These are phyloP conservation scores for Crassisporium funariophilum DNA, from an alignment of 768 basidiomycete genomes.

Conservation along the genomic window DNA sequence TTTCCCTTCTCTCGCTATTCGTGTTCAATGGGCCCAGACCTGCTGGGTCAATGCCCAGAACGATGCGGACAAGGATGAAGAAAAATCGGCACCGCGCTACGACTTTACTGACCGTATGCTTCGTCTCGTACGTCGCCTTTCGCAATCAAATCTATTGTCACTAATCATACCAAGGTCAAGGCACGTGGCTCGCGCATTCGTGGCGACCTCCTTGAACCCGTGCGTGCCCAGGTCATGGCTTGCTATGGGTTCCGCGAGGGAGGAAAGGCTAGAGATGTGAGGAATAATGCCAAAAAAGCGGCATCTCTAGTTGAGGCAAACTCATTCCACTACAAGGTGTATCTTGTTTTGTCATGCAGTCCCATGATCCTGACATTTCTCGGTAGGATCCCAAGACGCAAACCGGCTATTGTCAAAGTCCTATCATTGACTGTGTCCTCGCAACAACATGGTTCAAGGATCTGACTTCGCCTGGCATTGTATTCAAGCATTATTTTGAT, in stretches of 20 bases:
- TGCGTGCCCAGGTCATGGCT: not conserved
- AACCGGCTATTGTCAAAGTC: slow-evolving; percentile 6
- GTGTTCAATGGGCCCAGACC: slow-evolving; percentile 13
- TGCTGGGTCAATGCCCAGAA: slow-evolving; percentile 10
- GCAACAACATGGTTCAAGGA: slow-evolving; percentile 15
- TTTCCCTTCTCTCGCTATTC: slow-evolving; percentile 9
- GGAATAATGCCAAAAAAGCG: too few relatives aligned
- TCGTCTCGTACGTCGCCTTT: slow-evolving; percentile 9
- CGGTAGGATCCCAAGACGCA: slow-evolving; percentile 3
- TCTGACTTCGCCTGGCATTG: slow-evolving; percentile 11
- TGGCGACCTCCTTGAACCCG: slow-evolving; percentile 4
- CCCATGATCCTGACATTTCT: not conserved
- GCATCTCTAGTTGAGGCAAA: slow-evolving; percentile 1
- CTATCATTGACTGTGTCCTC: slow-evolving; percentile 13
- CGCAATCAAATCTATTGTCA: not conserved
- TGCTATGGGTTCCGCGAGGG: too few relatives aligned
- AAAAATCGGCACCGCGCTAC: too few relatives aligned
- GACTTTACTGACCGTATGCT: slow-evolving; percentile 8
- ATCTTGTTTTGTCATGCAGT: not conserved
- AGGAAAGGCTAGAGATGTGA: too few relatives aligned
- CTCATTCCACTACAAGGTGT: slow-evolving; percentile 14
- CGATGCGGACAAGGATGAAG: slow-evolving; percentile 4
- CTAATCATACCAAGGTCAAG: slow-evolving; percentile 7
- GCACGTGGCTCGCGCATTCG: slow-evolving; percentile 13
- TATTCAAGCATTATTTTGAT: slow-evolving; percentile 10